Conservation (phyloP, 2,329 filamentous ascomycete species). For the Monascus ruber region DNA sequence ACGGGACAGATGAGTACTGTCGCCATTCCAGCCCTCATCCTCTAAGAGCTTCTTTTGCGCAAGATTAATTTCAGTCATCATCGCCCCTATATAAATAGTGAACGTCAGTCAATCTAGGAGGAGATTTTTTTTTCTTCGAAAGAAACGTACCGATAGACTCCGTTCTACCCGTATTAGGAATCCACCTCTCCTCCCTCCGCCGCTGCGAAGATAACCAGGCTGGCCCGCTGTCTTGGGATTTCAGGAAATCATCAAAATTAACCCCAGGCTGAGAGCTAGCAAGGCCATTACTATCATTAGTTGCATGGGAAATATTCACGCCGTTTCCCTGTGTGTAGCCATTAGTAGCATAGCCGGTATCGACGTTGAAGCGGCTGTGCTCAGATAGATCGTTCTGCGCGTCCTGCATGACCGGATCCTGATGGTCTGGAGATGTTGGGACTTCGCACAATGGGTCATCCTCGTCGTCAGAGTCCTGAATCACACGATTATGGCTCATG, state of each 20-base stretch:
- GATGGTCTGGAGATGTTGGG: constrained; percentile 9
- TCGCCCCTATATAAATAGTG: constrained; percentile 10
- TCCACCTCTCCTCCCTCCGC: constrained; percentile 24
- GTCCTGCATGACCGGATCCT: constrained; percentile 7
- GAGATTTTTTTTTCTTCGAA: not conserved
- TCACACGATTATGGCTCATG: constrained; percentile 28
- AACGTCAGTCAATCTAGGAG: not conserved
- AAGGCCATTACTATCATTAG: too few species aligned
- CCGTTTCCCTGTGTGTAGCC: constrained; percentile 1
- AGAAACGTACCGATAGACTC: constrained; percentile 19
- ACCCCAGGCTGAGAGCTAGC: constrained; percentile 15
- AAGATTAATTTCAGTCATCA: constrained; percentile 24
- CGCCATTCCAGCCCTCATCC: constrained; percentile 12
- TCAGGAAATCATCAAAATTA: constrained; percentile 29
- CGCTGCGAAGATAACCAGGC: constrained; percentile 16
- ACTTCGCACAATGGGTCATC: constrained; percentile 23
- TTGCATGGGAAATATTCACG: too few species aligned
- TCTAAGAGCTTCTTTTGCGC: constrained; percentile 21
- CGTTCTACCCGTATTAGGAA: constrained; percentile 13
- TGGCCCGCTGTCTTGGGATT: constrained; percentile 15
- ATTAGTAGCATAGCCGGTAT: not conserved
- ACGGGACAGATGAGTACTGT: too few species aligned
- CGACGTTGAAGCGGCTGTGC: not conserved
- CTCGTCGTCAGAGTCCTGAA: constrained; percentile 35
- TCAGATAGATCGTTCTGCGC: constrained; percentile 2